A percentile compares a stretch with the other conserved stretches of the same genome.
Evolutionary conservation across 495 filamentous ascomycete genomes (phyloP).

Genomic region (Aspergillus haitiensis): DNA sequence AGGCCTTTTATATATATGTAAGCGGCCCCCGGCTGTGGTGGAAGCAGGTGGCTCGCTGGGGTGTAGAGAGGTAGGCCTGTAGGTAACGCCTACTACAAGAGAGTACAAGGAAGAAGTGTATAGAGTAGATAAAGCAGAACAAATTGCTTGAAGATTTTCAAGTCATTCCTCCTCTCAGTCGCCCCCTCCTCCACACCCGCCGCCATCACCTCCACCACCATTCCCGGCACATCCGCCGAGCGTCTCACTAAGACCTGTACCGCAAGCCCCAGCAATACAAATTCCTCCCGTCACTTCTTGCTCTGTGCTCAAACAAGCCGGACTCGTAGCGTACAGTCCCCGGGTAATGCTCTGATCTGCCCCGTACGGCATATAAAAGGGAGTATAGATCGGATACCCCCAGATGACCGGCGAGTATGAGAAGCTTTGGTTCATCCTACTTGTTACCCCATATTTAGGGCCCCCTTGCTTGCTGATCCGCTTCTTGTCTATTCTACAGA

Average conservation of each 20-base stretch:
- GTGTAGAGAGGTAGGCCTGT: no score
- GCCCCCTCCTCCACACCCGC: slow-evolving; percentile 28
- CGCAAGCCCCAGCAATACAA: slow-evolving; percentile 50
- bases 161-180: not conserved
- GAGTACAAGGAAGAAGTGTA: not conserved
- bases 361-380: slow-evolving; percentile 54
- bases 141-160: no score
- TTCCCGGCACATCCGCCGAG: slow-evolving; percentile 26
- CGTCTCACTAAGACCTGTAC: slow-evolving; percentile 36
- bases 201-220: slow-evolving; percentile 25
- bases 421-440: not conserved
- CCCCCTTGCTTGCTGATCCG: slow-evolving; percentile 50
- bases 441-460: slow-evolving; percentile 35
- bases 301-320: slow-evolving; percentile 45
- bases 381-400: slow-evolving; percentile 52
- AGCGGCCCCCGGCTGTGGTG: no score
- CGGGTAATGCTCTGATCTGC: slow-evolving; percentile 47
- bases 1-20: no score
- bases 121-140: not conserved
- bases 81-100: no score
- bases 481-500: slow-evolving; percentile 61
- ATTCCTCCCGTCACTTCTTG: slow-evolving; percentile 44
- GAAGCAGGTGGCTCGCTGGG: no score
- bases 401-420: slow-evolving; percentile 37
- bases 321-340: slow-evolving; percentile 45